Conservation (phyloP, 495 filamentous ascomycete genomes). For the Daldinia decipiens region DNA sequence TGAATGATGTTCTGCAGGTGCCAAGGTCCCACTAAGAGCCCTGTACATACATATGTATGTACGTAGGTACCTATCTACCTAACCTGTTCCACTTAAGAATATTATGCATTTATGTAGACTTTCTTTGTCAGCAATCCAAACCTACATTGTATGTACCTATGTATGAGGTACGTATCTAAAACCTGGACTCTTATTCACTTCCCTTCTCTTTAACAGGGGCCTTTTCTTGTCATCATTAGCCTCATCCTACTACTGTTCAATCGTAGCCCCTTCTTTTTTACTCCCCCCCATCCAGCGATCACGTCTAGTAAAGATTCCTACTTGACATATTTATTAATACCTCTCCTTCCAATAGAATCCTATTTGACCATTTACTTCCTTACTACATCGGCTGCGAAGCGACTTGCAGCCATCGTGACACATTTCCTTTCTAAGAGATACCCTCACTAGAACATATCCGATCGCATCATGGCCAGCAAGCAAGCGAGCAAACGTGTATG, state of each 20-base stretch:
- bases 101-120: too few species aligned
- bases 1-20: background rate
- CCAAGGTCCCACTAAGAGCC: too few species aligned
- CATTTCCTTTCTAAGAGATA: slow-evolving; percentile 69
- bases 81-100: background rate
- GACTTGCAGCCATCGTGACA: slow-evolving; percentile 48
- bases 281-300: background rate
- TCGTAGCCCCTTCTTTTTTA: slow-evolving; percentile 10
- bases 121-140: background rate
- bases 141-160: too few species aligned
- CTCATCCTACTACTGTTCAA: slow-evolving; percentile 16
- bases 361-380: background rate
- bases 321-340: slow-evolving; percentile 13
- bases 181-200: slow-evolving; percentile 1
- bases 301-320: slow-evolving; percentile 8
- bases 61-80: too few species aligned
- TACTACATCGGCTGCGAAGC: slow-evolving; percentile 1
- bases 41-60: too few species aligned
- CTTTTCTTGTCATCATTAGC: slow-evolving; percentile 35
- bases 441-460: slow-evolving; percentile 37
- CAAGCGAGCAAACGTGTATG: slow-evolving; percentile 86
- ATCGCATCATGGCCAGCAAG: slow-evolving; percentile 85
- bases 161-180: background rate
- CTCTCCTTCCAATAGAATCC: slow-evolving; percentile 1
- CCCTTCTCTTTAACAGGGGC: background rate